Percentiles rank a stretch among this genome's conserved stretches.
These are phyloP conservation scores for Diaporthe amygdali DNA, from an alignment of 2,329 filamentous ascomycete species.

Conservation along the genomic window DNA sequence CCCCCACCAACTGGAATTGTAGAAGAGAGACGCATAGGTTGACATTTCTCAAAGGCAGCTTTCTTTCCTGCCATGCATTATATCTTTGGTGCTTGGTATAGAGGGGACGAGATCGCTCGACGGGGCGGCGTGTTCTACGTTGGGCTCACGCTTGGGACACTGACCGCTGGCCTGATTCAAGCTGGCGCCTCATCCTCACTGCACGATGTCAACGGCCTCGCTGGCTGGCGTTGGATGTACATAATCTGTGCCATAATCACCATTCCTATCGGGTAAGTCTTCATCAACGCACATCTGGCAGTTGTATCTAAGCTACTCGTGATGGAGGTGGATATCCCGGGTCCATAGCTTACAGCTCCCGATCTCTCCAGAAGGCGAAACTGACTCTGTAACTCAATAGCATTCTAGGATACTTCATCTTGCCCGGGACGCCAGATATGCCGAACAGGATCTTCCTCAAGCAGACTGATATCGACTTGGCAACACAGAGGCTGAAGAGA, in stretches of 20 bases:
- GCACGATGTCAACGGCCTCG: slow-evolving; percentile 49
- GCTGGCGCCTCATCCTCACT: slow-evolving; percentile 45
- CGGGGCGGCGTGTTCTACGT: slow-evolving; percentile 58
- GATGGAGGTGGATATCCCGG: background rate
- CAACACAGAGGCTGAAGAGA: slow-evolving; percentile 48
- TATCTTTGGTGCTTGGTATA: slow-evolving; percentile 50
- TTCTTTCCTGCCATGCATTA: slow-evolving; percentile 48
- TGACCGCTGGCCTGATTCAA: slow-evolving; percentile 58
- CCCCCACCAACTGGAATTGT: background rate
- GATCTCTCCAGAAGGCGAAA: background rate
- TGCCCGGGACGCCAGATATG: slow-evolving; percentile 56
- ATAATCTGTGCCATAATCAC: slow-evolving; percentile 60
- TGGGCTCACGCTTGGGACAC: slow-evolving; percentile 54
- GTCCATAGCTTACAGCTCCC: background rate
- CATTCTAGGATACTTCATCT: slow-evolving; percentile 53
- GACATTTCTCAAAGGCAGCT: slow-evolving; percentile 31
- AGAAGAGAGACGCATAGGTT: background rate
- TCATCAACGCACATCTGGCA: too few relatives aligned
- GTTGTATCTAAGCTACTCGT: background rate
- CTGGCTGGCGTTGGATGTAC: slow-evolving; percentile 63
- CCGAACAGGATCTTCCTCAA: slow-evolving; percentile 54
- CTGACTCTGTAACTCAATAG: background rate
- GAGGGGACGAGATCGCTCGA: slow-evolving; percentile 50
- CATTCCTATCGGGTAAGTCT: slow-evolving; percentile 49
- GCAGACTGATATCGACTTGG: slow-evolving; percentile 51